Evolutionary conservation across 331 rosid species (phyloP).

Genomic region (Quercus tomentella): DNA sequence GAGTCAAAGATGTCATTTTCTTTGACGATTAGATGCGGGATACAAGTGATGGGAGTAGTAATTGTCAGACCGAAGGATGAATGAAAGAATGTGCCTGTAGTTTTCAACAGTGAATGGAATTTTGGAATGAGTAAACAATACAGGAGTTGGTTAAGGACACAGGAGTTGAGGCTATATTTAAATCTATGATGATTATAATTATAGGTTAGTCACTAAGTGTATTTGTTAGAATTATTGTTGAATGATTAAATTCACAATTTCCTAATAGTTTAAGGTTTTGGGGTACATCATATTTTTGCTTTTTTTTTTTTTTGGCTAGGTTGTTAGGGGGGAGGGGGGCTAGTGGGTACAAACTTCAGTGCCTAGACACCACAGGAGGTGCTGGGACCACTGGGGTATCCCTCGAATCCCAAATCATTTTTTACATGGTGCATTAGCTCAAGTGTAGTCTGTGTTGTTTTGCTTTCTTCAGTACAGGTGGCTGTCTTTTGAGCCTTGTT

Average conservation of each 20-base stretch:
- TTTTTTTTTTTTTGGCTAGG: no score
- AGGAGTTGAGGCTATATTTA: no score
- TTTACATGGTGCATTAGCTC: not conserved
- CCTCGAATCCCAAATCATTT: not conserved
- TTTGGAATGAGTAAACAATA: not conserved
- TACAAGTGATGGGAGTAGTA: not conserved
- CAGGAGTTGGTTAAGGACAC: not conserved
- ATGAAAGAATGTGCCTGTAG: not conserved
- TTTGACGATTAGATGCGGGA: not conserved
- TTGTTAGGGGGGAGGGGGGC: no score
- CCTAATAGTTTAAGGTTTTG: no score
- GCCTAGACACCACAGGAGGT: no score
- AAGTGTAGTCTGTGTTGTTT: not conserved
- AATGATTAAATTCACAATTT: no score
- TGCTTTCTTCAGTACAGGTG: not conserved
- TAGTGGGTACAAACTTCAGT: no score
- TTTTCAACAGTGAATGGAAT: not conserved
- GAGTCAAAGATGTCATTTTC: not conserved
- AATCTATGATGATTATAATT: not conserved
- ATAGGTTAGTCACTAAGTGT: not conserved
- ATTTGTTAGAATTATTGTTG: no score
- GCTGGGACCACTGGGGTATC: no score
- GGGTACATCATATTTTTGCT: no score
- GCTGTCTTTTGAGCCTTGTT: not conserved
- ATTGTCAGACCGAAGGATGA: not conserved